Evolutionary conservation across 345 rosid genomes (phyloP).

Genomic region (Aquilaria sinensis): DNA sequence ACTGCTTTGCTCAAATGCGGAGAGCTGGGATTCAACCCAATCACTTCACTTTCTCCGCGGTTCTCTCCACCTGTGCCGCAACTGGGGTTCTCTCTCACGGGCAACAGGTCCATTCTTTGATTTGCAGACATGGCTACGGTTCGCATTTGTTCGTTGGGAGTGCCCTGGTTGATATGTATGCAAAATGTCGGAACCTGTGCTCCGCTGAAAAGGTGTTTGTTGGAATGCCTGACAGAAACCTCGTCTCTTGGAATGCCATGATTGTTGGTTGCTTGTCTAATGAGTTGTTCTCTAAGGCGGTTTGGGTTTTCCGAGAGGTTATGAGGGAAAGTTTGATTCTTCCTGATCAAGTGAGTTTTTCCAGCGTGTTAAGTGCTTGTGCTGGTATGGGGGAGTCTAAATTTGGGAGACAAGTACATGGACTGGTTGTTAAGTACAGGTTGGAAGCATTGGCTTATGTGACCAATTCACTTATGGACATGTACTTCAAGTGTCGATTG

Average conservation of each 20-base stretch:
- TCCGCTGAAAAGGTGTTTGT: slow-evolving; percentile 35
- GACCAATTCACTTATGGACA: slow-evolving; percentile 32
- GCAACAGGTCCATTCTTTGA: slow-evolving; percentile 28
- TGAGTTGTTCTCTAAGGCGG: slow-evolving; percentile 8
- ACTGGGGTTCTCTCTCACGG: slow-evolving; percentile 17
- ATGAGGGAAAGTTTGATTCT: slow-evolving; percentile 13
- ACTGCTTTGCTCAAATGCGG: slow-evolving; percentile 28
- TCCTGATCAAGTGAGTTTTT: slow-evolving; percentile 34
- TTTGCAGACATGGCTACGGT: slow-evolving; percentile 21
- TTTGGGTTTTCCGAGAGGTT: slow-evolving; percentile 22
- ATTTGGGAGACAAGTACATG: slow-evolving; percentile 38
- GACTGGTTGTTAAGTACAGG: slow-evolving; percentile 21
- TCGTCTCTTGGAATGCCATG: slow-evolving; percentile 41
- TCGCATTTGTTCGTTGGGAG: slow-evolving; percentile 22
- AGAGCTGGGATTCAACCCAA: slow-evolving; percentile 27
- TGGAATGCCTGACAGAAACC: slow-evolving; percentile 35
- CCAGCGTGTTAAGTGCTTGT: slow-evolving; percentile 36
- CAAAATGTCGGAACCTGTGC: slow-evolving; percentile 19
- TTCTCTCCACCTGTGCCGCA: slow-evolving; percentile 26
- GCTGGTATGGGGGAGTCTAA: slow-evolving; percentile 20
- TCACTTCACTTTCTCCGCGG: slow-evolving; percentile 33
- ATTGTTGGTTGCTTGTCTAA: slow-evolving; percentile 33
- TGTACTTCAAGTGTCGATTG: slow-evolving; percentile 28
- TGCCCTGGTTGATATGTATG: slow-evolving; percentile 29
- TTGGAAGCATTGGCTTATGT: slow-evolving; percentile 24